phyloP scores from a whole-genome alignment of 371 early-diverging fungal genomes.

The Saksenaea vasiformis region DNA sequence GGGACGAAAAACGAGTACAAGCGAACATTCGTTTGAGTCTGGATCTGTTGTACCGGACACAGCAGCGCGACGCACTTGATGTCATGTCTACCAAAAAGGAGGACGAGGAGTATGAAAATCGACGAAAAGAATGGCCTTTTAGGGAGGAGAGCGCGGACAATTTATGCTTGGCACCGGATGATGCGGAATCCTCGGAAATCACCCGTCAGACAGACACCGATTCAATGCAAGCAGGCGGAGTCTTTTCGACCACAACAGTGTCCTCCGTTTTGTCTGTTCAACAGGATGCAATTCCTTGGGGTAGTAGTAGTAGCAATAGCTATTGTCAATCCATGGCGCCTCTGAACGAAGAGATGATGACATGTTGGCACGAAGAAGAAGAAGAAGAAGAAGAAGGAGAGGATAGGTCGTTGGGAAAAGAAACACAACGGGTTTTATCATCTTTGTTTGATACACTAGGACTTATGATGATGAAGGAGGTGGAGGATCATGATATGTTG shows the following conservation, averaged over 20 bases:
- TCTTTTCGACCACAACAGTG: not conserved
- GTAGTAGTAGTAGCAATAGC: not conserved
- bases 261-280: not conserved
- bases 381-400: not conserved
- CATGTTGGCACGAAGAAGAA: not conserved
- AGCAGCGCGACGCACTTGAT: no score
- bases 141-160: not conserved
- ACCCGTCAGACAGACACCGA: not conserved
- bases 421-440: not conserved
- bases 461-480: not conserved
- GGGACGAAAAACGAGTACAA: not conserved
- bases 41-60: no score
- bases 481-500: not conserved
- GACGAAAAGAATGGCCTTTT: not conserved
- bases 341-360: not conserved
- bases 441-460: not conserved
- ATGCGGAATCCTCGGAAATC: not conserved
- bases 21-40: no score
- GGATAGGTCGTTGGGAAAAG: not conserved
- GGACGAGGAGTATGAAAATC: not conserved
- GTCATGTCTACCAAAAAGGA: no score
- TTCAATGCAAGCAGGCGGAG: slow-evolving; percentile 3
- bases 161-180: not conserved
- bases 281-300: not conserved
- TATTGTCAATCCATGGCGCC: not conserved